These are phyloP conservation scores for Polyplosphaeria fusca DNA, from an alignment of 495 filamentous ascomycete species.

Conservation along the genomic window DNA sequence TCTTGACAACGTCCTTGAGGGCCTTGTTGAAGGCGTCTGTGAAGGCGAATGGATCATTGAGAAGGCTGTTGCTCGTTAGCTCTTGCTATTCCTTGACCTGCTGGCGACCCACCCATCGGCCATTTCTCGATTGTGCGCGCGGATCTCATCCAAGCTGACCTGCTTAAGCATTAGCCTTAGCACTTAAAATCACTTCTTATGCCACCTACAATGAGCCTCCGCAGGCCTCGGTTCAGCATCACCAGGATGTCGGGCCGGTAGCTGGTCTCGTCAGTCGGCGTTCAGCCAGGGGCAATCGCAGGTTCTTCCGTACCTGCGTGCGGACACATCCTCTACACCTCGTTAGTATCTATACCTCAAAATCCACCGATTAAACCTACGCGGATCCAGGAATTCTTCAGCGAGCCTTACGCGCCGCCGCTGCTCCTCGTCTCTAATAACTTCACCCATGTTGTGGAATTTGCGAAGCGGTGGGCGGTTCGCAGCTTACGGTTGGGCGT, in stretches of 20 bases:
- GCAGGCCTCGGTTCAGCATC: slow-evolving; percentile 32
- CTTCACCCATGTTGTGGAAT: no score
- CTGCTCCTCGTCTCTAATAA: slow-evolving; percentile 26
- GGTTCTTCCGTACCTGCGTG: slow-evolving; percentile 16
- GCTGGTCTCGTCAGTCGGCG: slow-evolving; percentile 22
- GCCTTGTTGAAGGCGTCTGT: slow-evolving; percentile 83
- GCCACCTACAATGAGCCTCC: slow-evolving; percentile 26
- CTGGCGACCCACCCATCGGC: no score
- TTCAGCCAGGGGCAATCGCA: background rate
- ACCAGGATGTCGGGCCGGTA: slow-evolving; percentile 33
- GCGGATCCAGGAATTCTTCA: slow-evolving; percentile 32
- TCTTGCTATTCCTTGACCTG: no score
- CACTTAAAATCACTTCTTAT: background rate
- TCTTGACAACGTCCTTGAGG: slow-evolving; percentile 79
- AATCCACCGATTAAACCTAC: slow-evolving; percentile 14
- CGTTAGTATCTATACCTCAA: background rate
- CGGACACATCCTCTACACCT: slow-evolving; percentile 19
- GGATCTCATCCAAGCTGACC: slow-evolving; percentile 92
- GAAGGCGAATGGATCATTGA: slow-evolving; percentile 84
- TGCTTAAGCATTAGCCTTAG: slow-evolving; percentile 36
- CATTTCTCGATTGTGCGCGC: slow-evolving; percentile 82
- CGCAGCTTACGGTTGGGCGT: no score
- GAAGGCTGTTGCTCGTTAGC: no score
- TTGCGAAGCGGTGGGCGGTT: no score
- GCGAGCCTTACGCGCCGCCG: slow-evolving; percentile 20